These are phyloP conservation scores for Pythium scleroteichum DNA, from an alignment of 352 stramenopile species.

Conservation along the genomic window DNA sequence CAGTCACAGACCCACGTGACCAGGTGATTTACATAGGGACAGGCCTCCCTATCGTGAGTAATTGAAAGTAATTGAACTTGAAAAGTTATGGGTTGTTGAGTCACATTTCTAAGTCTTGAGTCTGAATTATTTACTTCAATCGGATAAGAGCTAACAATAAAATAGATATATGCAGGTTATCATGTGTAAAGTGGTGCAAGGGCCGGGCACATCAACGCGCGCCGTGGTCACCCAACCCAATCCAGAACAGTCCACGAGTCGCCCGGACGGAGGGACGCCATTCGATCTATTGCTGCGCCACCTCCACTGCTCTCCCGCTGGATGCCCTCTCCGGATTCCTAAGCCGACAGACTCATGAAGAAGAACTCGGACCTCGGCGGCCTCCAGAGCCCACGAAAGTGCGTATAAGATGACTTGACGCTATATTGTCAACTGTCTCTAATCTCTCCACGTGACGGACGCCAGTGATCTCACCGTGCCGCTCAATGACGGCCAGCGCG, in stretches of 20 bases:
- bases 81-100: too few species aligned
- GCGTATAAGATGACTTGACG: neutral
- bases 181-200: neutral
- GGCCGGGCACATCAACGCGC: slow-evolving; percentile 2
- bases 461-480: slow-evolving; percentile 34
- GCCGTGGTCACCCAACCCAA: neutral
- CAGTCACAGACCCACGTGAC: too few species aligned
- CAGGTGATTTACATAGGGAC: too few species aligned
- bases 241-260: neutral
- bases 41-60: too few species aligned
- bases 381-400: slow-evolving; percentile 14
- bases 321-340: neutral
- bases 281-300: slow-evolving; percentile 13
- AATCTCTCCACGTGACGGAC: neutral
- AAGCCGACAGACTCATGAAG: slow-evolving; percentile 2
- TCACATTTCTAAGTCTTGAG: too few species aligned
- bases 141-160: too few species aligned
- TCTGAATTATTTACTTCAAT: too few species aligned
- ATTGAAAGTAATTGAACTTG: too few species aligned
- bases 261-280: slow-evolving; percentile 5
- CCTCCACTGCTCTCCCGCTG: too few species aligned
- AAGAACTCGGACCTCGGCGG: slow-evolving; percentile 10
- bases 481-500: slow-evolving; percentile 28
- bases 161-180: too few species aligned
- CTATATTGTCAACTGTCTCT: neutral